Percentiles rank a stretch among this genome's conserved stretches.
phyloP scores from a whole-genome alignment of 306 rosid species.

The Purshia tridentata region DNA sequence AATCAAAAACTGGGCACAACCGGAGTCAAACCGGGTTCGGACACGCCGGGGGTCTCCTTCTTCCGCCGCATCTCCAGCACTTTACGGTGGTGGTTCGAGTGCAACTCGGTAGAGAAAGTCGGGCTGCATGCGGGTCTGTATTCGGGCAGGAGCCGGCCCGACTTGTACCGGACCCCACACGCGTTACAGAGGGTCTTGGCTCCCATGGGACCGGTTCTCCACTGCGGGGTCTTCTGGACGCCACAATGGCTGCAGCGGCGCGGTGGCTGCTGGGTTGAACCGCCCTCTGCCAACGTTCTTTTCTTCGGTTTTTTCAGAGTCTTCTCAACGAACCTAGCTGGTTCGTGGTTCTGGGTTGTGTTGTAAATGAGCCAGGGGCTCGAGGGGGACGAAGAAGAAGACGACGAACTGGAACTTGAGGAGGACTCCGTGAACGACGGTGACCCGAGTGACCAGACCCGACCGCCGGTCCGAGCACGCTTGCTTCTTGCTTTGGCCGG shows the following conservation, averaged over 20 bases:
- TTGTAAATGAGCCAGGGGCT: conserved; percentile 45
- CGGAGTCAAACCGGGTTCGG: conserved; percentile 38
- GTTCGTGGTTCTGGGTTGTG: conserved; percentile 23
- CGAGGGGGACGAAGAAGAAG: conserved; percentile 53
- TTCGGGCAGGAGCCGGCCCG: conserved; percentile 90
- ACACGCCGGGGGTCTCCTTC: conserved; percentile 41
- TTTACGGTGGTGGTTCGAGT: conserved; percentile 95
- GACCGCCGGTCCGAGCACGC: conserved; percentile 56
- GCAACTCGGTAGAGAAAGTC: conserved; percentile 71
- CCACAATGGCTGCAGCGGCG: conserved; percentile 96
- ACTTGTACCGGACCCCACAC: conserved; percentile 85
- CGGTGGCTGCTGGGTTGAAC: conserved; percentile 39
- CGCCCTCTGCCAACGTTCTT: conserved; percentile 8
- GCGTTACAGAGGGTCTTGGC: conserved; percentile 89
- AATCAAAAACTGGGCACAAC: conserved; percentile 55
- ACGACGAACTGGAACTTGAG: conserved; percentile 60
- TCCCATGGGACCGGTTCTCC: conserved; percentile 92
- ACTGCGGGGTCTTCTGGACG: conserved; percentile 94
- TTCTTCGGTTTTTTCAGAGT: conserved; percentile 45
- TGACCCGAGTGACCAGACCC: conserved; percentile 75
- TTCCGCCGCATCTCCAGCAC: conserved; percentile 95
- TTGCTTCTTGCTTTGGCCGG: conserved; percentile 86
- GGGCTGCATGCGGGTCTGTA: conserved; percentile 99
- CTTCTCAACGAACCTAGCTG: conserved; percentile 21
- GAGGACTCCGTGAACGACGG: conserved; percentile 59